Percentiles rank a stretch among this genome's conserved stretches.
Conservation (phyloP, 2,329 filamentous ascomycete species). For the Cladosporium sp. region DNA sequence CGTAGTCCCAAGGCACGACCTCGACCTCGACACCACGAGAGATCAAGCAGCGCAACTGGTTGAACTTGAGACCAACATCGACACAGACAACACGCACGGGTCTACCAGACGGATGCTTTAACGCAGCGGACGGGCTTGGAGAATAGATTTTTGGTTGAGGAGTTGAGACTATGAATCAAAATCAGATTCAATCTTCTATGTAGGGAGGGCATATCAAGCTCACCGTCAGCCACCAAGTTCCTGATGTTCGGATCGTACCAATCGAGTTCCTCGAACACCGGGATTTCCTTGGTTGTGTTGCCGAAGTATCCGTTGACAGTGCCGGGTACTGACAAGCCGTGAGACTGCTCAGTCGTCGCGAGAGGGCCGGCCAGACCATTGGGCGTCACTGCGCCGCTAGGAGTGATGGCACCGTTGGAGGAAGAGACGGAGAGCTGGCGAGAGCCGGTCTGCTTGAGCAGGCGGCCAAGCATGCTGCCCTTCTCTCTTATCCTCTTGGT, state of each 20-base stretch:
- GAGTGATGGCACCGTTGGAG: conserved; percentile 35
- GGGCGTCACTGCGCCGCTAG: conserved; percentile 24
- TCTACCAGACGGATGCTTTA: conserved; percentile 85
- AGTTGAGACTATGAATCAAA: conserved; percentile 67
- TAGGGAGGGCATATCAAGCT: conserved; percentile 35
- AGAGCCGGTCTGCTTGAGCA: conserved; percentile 65
- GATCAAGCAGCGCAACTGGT: conserved; percentile 90
- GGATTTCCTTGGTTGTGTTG: conserved; percentile 27
- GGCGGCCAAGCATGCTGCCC: conserved; percentile 91
- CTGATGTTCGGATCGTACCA: conserved; percentile 90
- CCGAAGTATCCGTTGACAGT: conserved; percentile 28
- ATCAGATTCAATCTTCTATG: conserved; percentile 2
- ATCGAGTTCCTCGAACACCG: conserved; percentile 68
- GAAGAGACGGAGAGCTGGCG: conserved; percentile 32
- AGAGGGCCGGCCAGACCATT: conserved; percentile 33
- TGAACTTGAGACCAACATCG: conserved; percentile 97
- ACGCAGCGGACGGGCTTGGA: conserved; percentile 63
- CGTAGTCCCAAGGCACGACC: conserved; percentile 93
- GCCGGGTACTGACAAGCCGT: conserved; percentile 32
- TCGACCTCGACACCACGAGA: conserved; percentile 88
- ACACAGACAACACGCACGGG: conserved; percentile 83
- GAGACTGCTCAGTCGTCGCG: conserved; percentile 24
- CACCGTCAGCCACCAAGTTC: conserved; percentile 93
- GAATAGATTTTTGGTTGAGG: conserved; percentile 80
- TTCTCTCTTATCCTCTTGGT: conserved; percentile 92